These are phyloP conservation scores for Coprinopsis cinerea DNA, from an alignment of 768 basidiomycete species.

Conservation along the genomic window DNA sequence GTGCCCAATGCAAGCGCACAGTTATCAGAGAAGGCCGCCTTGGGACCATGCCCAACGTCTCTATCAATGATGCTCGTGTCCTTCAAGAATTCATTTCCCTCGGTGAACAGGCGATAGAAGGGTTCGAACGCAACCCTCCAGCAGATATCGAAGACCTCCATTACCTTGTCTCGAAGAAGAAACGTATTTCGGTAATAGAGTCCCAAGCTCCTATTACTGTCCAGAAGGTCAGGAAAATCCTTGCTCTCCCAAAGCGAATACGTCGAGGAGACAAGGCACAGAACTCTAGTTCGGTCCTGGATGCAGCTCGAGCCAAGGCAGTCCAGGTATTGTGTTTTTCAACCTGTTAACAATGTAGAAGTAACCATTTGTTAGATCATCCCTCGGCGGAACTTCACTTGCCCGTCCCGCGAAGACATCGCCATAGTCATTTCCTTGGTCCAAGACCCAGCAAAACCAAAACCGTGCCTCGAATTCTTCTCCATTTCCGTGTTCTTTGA, in stretches of 20 bases:
- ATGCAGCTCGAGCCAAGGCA: constrained; percentile 29
- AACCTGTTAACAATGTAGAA: neutral
- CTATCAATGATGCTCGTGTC: constrained; percentile 36
- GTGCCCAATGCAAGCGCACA: constrained; percentile 28
- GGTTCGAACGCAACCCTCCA: constrained; percentile 10
- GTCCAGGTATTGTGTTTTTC: constrained; percentile 25
- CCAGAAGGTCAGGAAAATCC: constrained; percentile 34
- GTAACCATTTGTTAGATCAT: constrained; percentile 26
- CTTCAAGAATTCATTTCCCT: constrained; percentile 33
- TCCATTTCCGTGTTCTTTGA: constrained; percentile 28
- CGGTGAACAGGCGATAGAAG: constrained; percentile 14
- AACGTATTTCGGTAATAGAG: constrained; percentile 24
- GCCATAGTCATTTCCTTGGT: constrained; percentile 39
- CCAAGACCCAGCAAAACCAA: constrained; percentile 32
- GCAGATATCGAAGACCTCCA: constrained; percentile 49
- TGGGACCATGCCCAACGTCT: constrained; percentile 43
- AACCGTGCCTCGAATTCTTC: constrained; percentile 28
- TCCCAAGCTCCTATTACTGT: constrained; percentile 29
- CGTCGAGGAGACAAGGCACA: neutral
- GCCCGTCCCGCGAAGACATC: constrained; percentile 40
- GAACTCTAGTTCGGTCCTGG: constrained; percentile 23
- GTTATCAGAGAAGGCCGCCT: constrained; percentile 31
- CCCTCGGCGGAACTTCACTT: constrained; percentile 37
- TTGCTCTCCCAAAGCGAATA: constrained; percentile 27
- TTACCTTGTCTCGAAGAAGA: constrained; percentile 23